Conservation (phyloP, 306 rosid species). For the Senna tora region DNA sequence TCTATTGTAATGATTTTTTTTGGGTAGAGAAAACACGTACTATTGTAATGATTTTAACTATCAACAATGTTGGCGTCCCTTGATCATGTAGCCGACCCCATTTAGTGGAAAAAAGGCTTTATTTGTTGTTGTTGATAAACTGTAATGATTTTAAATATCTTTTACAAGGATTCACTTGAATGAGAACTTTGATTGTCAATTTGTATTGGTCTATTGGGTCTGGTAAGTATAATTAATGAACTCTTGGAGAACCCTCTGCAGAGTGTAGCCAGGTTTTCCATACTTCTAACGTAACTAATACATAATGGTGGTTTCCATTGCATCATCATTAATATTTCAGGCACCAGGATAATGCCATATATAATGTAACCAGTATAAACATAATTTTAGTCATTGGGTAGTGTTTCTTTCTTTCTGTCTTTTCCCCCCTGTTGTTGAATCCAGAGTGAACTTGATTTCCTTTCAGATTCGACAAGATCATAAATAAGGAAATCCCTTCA, state of each 20-base stretch:
- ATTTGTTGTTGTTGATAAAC: no score
- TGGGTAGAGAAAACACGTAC: no score
- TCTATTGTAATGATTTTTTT: background rate
- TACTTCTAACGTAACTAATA: background rate
- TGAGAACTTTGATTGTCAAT: background rate
- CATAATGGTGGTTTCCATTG: conserved; percentile 3
- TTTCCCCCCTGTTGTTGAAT: background rate
- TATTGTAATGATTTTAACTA: no score
- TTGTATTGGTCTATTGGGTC: conserved; percentile 5
- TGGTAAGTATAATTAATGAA: background rate
- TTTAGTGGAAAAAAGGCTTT: no score
- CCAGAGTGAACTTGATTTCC: background rate
- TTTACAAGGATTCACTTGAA: background rate
- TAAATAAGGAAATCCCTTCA: conserved; percentile 91
- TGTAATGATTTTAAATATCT: conserved; percentile 18
- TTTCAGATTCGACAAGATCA: conserved; percentile 88
- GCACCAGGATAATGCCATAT: background rate
- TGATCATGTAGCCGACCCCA: no score
- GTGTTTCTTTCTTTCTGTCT: background rate
- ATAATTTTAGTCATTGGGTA: conserved; percentile 1
- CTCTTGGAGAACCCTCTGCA: background rate
- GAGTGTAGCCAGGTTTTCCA: background rate
- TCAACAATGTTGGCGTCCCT: no score
- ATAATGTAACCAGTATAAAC: no score
- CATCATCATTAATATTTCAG: background rate